Evolutionary conservation across 2,329 filamentous ascomycete genomes (phyloP).

Genomic region (Hymenoscyphus fraxineus): DNA sequence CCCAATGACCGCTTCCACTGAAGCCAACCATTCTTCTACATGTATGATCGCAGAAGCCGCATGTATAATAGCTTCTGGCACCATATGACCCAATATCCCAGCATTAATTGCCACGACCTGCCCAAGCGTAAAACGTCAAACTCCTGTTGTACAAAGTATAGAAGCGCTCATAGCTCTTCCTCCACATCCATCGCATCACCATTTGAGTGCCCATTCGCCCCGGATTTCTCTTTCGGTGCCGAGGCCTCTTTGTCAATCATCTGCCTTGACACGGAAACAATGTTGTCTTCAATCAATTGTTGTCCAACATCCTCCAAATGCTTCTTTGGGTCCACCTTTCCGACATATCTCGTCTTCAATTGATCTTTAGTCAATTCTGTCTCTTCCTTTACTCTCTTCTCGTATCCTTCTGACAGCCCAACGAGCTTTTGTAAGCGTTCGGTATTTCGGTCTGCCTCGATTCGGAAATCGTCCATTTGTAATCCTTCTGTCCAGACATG

Average conservation of each 20-base stretch:
- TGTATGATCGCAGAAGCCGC: neutral
- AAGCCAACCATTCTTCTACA: neutral
- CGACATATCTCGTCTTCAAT: conserved; percentile 96
- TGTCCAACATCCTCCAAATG: conserved; percentile 96
- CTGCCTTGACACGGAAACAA: conserved; percentile 94
- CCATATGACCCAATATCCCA: neutral
- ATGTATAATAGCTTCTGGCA: neutral
- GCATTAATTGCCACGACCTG: conserved; percentile 7
- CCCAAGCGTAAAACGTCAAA: conserved; percentile 26
- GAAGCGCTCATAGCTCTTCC: conserved; percentile 38
- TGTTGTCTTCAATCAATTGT: conserved; percentile 98
- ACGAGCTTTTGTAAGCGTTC: conserved; percentile 86
- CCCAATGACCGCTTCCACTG: neutral
- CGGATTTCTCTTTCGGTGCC: conserved; percentile 67
- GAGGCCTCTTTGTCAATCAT: conserved; percentile 99
- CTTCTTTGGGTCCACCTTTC: conserved; percentile 99
- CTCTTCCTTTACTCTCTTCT: conserved; percentile 98
- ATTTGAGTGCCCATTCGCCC: conserved; percentile 42
- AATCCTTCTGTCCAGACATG: conserved; percentile 98
- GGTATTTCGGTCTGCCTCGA: conserved; percentile 80
- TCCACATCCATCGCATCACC: conserved; percentile 34
- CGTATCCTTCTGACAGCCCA: conserved; percentile 87
- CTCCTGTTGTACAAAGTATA: conserved; percentile 41
- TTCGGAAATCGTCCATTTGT: conserved; percentile 92
- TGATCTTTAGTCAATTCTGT: conserved; percentile 96